Evolutionary conservation across 2,329 filamentous ascomycete species (phyloP), one percentile per base, ranked within the genome.

Genomic region (Dactylellina leptospora): DNA sequence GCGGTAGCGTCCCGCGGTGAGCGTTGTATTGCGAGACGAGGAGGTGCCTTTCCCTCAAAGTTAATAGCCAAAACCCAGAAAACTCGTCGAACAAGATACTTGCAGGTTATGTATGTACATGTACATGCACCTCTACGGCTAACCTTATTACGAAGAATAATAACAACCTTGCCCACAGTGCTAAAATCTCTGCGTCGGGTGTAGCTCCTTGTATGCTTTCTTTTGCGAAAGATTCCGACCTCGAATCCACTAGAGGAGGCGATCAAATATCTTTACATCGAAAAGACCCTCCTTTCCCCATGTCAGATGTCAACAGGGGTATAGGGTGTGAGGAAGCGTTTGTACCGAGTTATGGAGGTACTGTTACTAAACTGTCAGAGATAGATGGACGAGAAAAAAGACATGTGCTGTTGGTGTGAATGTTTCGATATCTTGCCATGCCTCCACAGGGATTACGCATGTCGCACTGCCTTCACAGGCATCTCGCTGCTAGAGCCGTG

Each of bases 391-490:
- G 11, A 27, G 42, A 50, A 64, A 28, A 45, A 54, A 53, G 62
- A 47, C 62, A 68, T 68, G 62, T 68, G 62, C 62, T 68, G n/a
- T 38, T 18, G 45, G 4, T 25, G 16, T 22, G 27, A 36, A 23
- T 45, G 53, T 60, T 47, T 54, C 36, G 62, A 68, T 68, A 64
- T 72, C 53, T 53, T 47, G 25, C 68, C 60, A 55, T 38, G 45
- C 68, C 50, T 25, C 59, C 59, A n/a, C n/a, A 64, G 54, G 66
- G 68, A 72, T 64, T 64, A 60, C 60, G 53, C 59, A 64, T 64
- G 68, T 72, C 68, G 64, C 59, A 72, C 59, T 44, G 28, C 68
- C 50, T 54, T 64, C 59, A 64, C 68, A 59, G 53, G 68, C 68
- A 72, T 72, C 53, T 72, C 28, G 48, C 40, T 23, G 50, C 60